Conservation (phyloP, 306 rosid species). For the Arachis stenosperma region DNA sequence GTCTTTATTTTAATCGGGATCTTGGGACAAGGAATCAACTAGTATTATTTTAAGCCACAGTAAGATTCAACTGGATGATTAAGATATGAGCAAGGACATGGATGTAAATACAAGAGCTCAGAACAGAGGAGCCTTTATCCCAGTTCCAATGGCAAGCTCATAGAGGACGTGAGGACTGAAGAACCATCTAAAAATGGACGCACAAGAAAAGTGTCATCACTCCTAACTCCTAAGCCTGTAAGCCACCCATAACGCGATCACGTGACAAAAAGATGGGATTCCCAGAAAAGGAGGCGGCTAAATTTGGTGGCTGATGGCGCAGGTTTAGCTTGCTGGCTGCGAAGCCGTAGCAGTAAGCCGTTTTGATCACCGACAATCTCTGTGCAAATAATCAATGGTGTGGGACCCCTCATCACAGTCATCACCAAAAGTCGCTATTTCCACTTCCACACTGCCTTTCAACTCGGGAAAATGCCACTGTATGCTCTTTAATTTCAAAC, state of each 20-base stretch:
- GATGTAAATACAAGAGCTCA: too few species aligned
- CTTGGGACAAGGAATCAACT: neutral
- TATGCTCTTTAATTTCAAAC: neutral
- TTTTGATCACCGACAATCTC: constrained; percentile 24
- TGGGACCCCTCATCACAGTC: neutral
- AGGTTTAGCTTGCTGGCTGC: neutral
- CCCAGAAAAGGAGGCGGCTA: neutral
- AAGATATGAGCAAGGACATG: too few species aligned
- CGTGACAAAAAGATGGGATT: too few species aligned
- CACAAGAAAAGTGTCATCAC: neutral
- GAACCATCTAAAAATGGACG: neutral
- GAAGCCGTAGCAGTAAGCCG: constrained; percentile 30
- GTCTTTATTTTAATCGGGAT: neutral
- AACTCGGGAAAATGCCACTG: neutral
- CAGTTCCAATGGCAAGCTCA: neutral
- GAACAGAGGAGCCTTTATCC: neutral
- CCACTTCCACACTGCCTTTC: neutral
- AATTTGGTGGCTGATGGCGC: neutral
- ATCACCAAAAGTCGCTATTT: neutral
- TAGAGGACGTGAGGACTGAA: neutral
- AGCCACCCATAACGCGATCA: neutral
- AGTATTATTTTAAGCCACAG: too few species aligned
- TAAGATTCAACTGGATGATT: too few species aligned
- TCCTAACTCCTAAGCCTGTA: too few species aligned
- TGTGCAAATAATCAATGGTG: neutral